These are phyloP conservation scores for Myxozyma kluyveri DNA, from an alignment of 805 yeast genomes.

Conservation along the genomic window DNA sequence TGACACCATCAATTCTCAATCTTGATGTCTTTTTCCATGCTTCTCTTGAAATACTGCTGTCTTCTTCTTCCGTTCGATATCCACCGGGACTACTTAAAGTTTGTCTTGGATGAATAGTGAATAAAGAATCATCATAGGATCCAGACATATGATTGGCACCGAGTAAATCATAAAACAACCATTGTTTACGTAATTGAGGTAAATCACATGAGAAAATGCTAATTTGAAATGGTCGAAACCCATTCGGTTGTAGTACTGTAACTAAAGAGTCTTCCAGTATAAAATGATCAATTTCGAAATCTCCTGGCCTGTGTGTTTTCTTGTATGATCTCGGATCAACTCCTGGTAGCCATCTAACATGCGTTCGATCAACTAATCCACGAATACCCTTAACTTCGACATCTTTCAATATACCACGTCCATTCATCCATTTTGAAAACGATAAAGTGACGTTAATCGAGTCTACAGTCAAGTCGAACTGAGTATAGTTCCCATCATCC, in stretches of 20 bases:
- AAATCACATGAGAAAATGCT: constrained; percentile 85
- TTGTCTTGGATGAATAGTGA: constrained; percentile 83
- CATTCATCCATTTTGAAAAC: constrained; percentile 83
- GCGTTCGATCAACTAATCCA: constrained; percentile 90
- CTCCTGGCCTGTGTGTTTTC: constrained; percentile 75
- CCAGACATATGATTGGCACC: constrained; percentile 86
- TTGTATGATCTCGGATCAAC: constrained; percentile 82
- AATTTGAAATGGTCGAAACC: constrained; percentile 78
- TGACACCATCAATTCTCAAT: constrained; percentile 77
- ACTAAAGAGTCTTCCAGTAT: constrained; percentile 81
- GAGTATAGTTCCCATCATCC: constrained; percentile 89
- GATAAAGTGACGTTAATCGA: constrained; percentile 77
- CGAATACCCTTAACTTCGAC: constrained; percentile 80
- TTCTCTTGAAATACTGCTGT: background rate
- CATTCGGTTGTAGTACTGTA: constrained; percentile 75
- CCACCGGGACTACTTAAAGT: constrained; percentile 45
- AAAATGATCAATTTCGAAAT: constrained; percentile 84
- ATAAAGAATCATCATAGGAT: constrained; percentile 85
- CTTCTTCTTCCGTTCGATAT: constrained; percentile 39
- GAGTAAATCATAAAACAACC: constrained; percentile 85
- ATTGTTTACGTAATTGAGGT: constrained; percentile 78
- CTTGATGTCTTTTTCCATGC: constrained; percentile 68
- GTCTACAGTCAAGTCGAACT: constrained; percentile 87
- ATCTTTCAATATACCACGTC: constrained; percentile 79
- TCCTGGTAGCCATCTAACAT: constrained; percentile 74